These are phyloP conservation scores for Filosporella fistucella DNA, from an alignment of 495 filamentous ascomycete genomes.

Conservation along the genomic window DNA sequence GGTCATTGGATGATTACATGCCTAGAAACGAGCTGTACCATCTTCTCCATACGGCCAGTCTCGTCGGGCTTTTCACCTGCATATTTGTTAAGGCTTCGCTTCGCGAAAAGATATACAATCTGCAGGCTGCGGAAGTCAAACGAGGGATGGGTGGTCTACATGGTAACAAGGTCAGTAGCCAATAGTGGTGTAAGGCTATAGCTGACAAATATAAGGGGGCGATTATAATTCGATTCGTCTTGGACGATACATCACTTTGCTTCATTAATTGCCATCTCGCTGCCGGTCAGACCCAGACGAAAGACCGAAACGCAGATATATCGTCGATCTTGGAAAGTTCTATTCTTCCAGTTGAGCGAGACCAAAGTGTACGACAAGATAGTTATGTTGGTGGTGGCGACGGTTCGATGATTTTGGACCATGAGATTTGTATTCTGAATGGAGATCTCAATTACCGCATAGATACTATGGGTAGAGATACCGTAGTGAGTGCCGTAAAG, in stretches of 20 bases:
- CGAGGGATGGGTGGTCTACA: conserved; percentile 90
- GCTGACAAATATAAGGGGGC: conserved; percentile 53
- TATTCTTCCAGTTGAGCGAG: conserved; percentile 63
- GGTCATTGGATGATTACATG: conserved; percentile 77
- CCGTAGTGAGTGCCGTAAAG: conserved; percentile 78
- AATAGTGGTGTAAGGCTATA: background rate
- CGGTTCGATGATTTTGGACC: conserved; percentile 92
- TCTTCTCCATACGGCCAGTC: conserved; percentile 78
- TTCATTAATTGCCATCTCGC: conserved; percentile 98
- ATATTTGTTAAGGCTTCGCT: conserved; percentile 84
- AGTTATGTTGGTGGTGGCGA: conserved; percentile 87
- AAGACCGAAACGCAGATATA: conserved; percentile 88
- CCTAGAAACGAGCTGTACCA: conserved; percentile 74
- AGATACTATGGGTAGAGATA: conserved; percentile 90
- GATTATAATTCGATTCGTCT: conserved; percentile 80
- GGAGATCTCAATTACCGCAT: conserved; percentile 98
- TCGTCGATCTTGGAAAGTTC: conserved; percentile 81
- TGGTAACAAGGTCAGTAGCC: conserved; percentile 73
- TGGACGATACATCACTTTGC: conserved; percentile 91
- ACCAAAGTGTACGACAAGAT: conserved; percentile 56
- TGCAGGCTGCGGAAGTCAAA: conserved; percentile 82
- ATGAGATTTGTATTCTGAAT: conserved; percentile 93
- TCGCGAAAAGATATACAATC: conserved; percentile 66
- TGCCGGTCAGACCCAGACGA: conserved; percentile 85
- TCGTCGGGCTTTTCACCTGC: conserved; percentile 93